These are phyloP conservation scores for Exserohilum turcica DNA, from an alignment of 2,329 filamentous ascomycete genomes.

Conservation along the genomic window DNA sequence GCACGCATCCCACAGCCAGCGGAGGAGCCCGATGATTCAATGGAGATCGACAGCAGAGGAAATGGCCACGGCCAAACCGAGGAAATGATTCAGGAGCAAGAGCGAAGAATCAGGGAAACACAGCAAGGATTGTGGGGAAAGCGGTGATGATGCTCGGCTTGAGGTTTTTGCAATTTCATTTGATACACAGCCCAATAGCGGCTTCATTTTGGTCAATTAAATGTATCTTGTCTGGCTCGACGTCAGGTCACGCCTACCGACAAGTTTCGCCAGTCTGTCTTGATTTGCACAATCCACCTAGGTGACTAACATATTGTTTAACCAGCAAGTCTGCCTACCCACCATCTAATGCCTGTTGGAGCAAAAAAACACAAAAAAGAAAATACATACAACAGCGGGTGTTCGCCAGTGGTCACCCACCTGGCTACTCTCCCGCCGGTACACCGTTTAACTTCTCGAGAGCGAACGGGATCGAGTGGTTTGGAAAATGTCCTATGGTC, in stretches of 20 bases:
- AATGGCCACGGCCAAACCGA: slow-evolving; percentile 66
- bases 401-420: too few species aligned
- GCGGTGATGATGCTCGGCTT: slow-evolving; percentile 19
- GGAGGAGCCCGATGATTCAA: slow-evolving; percentile 44
- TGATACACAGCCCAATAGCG: slow-evolving; percentile 2
- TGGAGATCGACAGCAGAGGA: slow-evolving; percentile 60
- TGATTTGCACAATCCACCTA: too few species aligned
- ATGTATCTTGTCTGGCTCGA: slow-evolving; percentile 11
- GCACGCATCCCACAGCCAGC: slow-evolving; percentile 43
- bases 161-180: background rate
- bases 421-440: too few species aligned
- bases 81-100: slow-evolving; percentile 65
- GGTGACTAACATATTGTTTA: background rate
- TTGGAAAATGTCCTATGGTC: too few species aligned
- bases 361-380: too few species aligned
- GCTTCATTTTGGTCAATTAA: background rate
- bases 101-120: slow-evolving; percentile 63
- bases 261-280: background rate
- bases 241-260: background rate
- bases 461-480: too few species aligned
- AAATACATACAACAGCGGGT: too few species aligned
- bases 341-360: too few species aligned
- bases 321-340: too few species aligned
- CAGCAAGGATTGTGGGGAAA: slow-evolving; percentile 62
- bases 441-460: too few species aligned